phyloP scores from a whole-genome alignment of 345 rosid genomes.

The Tarenaya hassleriana region DNA sequence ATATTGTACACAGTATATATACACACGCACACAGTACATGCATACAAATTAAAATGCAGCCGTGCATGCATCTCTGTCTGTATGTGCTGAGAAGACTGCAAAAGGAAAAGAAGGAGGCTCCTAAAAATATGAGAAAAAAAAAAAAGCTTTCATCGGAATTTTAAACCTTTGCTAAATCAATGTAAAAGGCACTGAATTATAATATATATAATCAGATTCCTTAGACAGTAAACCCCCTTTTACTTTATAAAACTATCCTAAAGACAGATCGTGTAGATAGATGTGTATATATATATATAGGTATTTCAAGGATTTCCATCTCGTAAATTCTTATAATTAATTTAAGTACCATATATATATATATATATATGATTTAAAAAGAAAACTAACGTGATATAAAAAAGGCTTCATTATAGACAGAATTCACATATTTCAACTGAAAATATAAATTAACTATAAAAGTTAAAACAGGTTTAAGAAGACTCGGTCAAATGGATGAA shows the following conservation, averaged over 20 bases:
- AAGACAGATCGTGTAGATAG: too few species aligned
- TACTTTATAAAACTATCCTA: constrained; percentile 24
- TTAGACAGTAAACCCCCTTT: constrained; percentile 21
- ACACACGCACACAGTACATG: constrained; percentile 21
- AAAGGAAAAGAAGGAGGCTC: constrained; percentile 30
- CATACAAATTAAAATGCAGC: too few species aligned
- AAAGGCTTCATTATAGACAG: too few species aligned
- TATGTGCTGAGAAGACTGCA: constrained; percentile 17
- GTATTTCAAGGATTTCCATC: too few species aligned
- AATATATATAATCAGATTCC: constrained; percentile 18
- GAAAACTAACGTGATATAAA: too few species aligned
- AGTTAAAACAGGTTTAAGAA: constrained; percentile 1
- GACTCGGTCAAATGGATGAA: constrained; percentile 4
- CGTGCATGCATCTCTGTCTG: too few species aligned
- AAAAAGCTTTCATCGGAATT: constrained; percentile 6
- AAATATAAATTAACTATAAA: too few species aligned
- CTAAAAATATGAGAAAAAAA: constrained; percentile 23
- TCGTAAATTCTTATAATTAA: too few species aligned
- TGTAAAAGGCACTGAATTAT: constrained; percentile 13
- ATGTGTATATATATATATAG: too few species aligned
- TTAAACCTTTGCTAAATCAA: constrained; percentile 19
- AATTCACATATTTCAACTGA: too few species aligned
- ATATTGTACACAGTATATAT: constrained; percentile 10
- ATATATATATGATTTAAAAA: too few species aligned
- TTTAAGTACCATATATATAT: too few species aligned